Evolutionary conservation across 1,284 basidiomycete genomes (phyloP).

Genomic region (Bjerkandera adusta): DNA sequence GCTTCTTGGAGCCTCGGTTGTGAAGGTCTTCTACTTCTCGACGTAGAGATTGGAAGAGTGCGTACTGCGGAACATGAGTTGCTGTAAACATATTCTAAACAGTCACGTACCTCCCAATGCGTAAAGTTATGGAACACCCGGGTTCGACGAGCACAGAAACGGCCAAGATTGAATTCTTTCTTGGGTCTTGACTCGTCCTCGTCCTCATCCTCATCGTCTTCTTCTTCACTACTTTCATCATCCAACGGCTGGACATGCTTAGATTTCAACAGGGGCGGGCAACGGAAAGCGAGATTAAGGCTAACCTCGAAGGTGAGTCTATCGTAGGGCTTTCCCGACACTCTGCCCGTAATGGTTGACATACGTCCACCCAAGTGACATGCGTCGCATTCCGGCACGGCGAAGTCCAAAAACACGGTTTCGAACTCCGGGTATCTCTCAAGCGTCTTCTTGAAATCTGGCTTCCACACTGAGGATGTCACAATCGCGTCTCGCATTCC

Average conservation of each 20-base stretch:
- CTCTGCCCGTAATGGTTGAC: conserved; percentile 56
- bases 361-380: conserved; percentile 70
- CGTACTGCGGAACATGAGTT: conserved; percentile 39
- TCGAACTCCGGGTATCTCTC: conserved; percentile 66
- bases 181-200: conserved; percentile 26
- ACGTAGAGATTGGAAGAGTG: conserved; percentile 53
- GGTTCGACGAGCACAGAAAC: conserved; percentile 73
- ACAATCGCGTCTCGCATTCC: conserved; percentile 73
- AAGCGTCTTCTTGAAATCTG: conserved; percentile 62
- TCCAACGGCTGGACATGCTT: neutral
- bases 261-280: neutral
- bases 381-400: conserved; percentile 70
- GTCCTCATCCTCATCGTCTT: conserved; percentile 33
- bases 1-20: conserved; percentile 18
- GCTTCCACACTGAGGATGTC: conserved; percentile 76
- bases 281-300: too few relatives aligned
- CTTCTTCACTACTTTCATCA: neutral
- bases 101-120: conserved; percentile 80
- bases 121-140: conserved; percentile 71
- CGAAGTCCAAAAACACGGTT: conserved; percentile 49
- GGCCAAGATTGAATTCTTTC: conserved; percentile 56
- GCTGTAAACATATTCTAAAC: neutral
- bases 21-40: conserved; percentile 54
- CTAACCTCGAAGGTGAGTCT: conserved; percentile 52
- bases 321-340: conserved; percentile 63